Evolutionary conservation across 169 alveolate species (phyloP).

Genomic region (Plasmodium malariae): DNA sequence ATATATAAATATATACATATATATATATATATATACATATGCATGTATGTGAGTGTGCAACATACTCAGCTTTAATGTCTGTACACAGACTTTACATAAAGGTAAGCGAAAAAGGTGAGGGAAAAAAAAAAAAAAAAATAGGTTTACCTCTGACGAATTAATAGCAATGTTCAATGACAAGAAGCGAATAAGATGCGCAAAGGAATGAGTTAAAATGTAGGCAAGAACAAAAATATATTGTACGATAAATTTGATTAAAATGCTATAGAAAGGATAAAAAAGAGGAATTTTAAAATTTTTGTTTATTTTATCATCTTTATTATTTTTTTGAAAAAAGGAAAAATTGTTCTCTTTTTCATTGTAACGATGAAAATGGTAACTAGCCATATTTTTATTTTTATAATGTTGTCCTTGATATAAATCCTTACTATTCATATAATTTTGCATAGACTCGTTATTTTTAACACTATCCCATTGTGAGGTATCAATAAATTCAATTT

Average conservation of each 20-base stretch:
- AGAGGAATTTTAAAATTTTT: constrained; percentile 67
- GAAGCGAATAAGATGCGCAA: constrained; percentile 90
- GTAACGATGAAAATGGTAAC: not conserved
- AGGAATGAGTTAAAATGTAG: constrained; percentile 86
- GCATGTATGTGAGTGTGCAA: not conserved
- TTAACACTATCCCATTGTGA: not conserved
- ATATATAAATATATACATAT: not conserved
- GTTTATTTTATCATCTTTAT: constrained; percentile 17
- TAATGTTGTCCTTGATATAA: not conserved
- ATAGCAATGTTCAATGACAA: constrained; percentile 91
- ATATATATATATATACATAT: not conserved
- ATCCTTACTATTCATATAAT: not conserved
- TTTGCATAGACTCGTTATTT: too few relatives aligned
- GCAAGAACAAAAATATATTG: constrained; percentile 78
- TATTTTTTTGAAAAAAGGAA: constrained; percentile 19
- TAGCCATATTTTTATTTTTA: not conserved
- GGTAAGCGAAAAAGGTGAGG: not conserved
- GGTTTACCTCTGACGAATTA: constrained; percentile 90
- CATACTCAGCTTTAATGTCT: not conserved
- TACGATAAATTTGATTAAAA: constrained; percentile 65
- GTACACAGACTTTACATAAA: too few relatives aligned
- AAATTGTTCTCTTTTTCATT: constrained; percentile 6
- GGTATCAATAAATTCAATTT: not conserved
- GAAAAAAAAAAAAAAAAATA: not conserved
- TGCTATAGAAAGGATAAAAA: constrained; percentile 59